phyloP scores from a whole-genome alignment of 1,139 yeast species.

The Pichia sp. region DNA sequence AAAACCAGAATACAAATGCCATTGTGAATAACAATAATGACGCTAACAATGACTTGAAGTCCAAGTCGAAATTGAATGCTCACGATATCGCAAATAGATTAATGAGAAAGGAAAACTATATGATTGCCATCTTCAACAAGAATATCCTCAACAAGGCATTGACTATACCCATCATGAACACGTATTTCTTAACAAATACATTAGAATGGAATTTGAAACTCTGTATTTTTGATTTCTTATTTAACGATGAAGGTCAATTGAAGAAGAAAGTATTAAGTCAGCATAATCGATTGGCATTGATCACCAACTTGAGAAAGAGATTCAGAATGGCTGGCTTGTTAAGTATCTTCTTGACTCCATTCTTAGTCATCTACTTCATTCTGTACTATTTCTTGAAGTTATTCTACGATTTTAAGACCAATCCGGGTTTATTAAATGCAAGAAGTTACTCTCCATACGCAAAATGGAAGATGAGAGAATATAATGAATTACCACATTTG shows the following conservation, averaged over 20 bases:
- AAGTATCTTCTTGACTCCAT: slow-evolving; percentile 80
- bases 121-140: slow-evolving; percentile 85
- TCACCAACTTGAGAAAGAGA: slow-evolving; percentile 71
- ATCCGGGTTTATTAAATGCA: slow-evolving; percentile 82
- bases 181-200: slow-evolving; percentile 67
- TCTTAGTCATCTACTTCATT: slow-evolving; percentile 78
- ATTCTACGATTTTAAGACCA: slow-evolving; percentile 87
- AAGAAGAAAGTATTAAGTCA: slow-evolving; percentile 71
- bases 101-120: slow-evolving; percentile 92
- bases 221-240: slow-evolving; percentile 84
- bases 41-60: slow-evolving; percentile 52
- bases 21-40: slow-evolving; percentile 46
- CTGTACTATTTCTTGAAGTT: slow-evolving; percentile 83
- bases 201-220: slow-evolving; percentile 92
- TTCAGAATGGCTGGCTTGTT: slow-evolving; percentile 86
- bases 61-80: slow-evolving; percentile 78
- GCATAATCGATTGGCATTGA: slow-evolving; percentile 61
- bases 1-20: slow-evolving; percentile 71
- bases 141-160: slow-evolving; percentile 67
- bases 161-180: slow-evolving; percentile 44
- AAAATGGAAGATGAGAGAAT: slow-evolving; percentile 93
- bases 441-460: slow-evolving; percentile 94
- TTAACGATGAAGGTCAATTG: slow-evolving; percentile 83
- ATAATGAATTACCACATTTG: slow-evolving; percentile 87
- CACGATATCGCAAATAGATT: slow-evolving; percentile 94